These are phyloP conservation scores for Leccinum boreale DNA, from an alignment of 768 basidiomycete genomes.

Conservation along the genomic window DNA sequence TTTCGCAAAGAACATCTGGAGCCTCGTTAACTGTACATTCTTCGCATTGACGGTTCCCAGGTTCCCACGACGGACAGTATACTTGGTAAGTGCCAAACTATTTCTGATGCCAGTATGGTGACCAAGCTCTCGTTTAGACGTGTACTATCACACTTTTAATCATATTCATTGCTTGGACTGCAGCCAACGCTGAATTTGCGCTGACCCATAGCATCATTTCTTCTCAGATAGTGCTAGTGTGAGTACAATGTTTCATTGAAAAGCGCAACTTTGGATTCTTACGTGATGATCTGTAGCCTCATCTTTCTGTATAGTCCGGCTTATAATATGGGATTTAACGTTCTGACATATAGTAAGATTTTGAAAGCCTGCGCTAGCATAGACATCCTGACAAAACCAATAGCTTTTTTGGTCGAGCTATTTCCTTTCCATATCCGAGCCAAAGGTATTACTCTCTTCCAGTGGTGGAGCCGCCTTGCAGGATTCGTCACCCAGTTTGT, in stretches of 20 bases:
- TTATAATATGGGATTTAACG: slow-evolving; percentile 12
- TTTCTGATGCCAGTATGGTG: background rate
- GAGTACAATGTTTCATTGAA: background rate
- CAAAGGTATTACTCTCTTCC: slow-evolving; percentile 59
- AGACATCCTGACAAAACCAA: background rate
- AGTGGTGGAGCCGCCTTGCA: slow-evolving; percentile 48
- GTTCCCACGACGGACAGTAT: slow-evolving; percentile 17
- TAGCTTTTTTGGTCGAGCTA: slow-evolving; percentile 64
- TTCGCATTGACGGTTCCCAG: slow-evolving; percentile 5
- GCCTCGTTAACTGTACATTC: slow-evolving; percentile 3
- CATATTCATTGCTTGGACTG: slow-evolving; percentile 15
- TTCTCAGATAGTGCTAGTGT: slow-evolving; percentile 11
- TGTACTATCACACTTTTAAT: slow-evolving; percentile 16
- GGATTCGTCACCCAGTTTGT: slow-evolving; percentile 13
- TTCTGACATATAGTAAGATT: slow-evolving; percentile 11
- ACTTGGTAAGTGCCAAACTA: slow-evolving; percentile 8
- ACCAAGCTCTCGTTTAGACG: background rate
- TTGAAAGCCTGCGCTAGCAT: background rate
- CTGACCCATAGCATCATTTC: slow-evolving; percentile 2
- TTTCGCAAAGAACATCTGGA: slow-evolving; percentile 11
- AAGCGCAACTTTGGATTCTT: background rate
- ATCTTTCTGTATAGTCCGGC: slow-evolving; percentile 18
- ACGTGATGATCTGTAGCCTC: slow-evolving; percentile 1
- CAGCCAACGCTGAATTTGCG: slow-evolving; percentile 20
- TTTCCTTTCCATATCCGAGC: slow-evolving; percentile 65